Evolutionary conservation across 2,329 filamentous ascomycete species (phyloP).

Genomic region (Arthroderma sp.): DNA sequence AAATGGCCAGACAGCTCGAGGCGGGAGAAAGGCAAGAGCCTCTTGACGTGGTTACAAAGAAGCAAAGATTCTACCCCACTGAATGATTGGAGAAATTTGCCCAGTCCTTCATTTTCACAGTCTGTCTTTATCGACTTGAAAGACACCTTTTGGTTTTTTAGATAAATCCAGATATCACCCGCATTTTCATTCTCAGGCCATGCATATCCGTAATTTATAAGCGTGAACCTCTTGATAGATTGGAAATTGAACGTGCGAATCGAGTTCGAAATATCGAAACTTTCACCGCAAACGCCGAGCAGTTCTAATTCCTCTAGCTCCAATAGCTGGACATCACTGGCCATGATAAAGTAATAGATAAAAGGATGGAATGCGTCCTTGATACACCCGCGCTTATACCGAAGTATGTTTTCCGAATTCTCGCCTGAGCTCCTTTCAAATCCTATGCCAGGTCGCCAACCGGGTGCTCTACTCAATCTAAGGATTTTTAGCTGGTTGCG

Average conservation of each 20-base stretch:
- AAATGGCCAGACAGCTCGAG: background rate
- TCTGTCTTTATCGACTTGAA: background rate
- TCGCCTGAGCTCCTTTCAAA: background rate
- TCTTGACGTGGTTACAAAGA: background rate
- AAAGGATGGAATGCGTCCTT: background rate
- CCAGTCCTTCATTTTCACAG: background rate
- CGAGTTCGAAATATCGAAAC: background rate
- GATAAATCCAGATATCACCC: background rate
- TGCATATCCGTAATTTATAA: background rate
- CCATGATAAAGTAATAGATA: background rate
- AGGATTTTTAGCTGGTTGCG: background rate
- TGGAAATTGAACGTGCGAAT: background rate
- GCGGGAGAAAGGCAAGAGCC: background rate
- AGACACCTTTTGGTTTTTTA: background rate
- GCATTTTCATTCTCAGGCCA: background rate
- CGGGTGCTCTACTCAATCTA: background rate
- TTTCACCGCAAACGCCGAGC: background rate
- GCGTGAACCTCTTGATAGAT: background rate
- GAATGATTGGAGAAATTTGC: background rate
- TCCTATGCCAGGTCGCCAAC: background rate
- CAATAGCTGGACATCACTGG: background rate
- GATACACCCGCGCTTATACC: background rate
- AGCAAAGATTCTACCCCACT: background rate
- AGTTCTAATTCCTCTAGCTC: background rate
- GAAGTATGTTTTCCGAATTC: background rate